Evolutionary conservation across 2,329 filamentous ascomycete species (phyloP).

Genomic region (Fusarium compactum): DNA sequence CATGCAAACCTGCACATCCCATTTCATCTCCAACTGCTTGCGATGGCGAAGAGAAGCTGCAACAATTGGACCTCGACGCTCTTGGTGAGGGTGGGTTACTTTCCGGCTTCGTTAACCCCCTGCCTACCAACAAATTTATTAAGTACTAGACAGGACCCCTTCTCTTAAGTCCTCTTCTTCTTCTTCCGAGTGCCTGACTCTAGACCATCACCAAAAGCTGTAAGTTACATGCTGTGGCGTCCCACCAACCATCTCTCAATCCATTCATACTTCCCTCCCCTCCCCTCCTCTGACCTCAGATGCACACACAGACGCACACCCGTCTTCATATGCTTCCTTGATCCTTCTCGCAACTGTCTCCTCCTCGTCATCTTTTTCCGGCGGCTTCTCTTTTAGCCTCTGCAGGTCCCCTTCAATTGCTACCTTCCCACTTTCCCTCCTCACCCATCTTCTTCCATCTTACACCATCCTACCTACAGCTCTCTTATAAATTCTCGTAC

Average conservation of each 20-base stretch:
- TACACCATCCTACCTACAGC: slow-evolving; percentile 17
- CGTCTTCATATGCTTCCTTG: slow-evolving; percentile 8
- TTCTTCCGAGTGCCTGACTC: slow-evolving; percentile 15
- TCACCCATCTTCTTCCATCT: slow-evolving; percentile 11
- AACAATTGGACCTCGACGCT: slow-evolving; percentile 12
- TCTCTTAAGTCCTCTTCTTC: not conserved
- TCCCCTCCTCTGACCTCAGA: slow-evolving; percentile 21
- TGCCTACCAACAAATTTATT: slow-evolving; percentile 22
- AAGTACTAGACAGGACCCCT: slow-evolving; percentile 15
- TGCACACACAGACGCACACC: slow-evolving; percentile 12
- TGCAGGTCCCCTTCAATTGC: slow-evolving; percentile 39
- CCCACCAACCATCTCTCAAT: slow-evolving; percentile 34
- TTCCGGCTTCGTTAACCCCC: slow-evolving; percentile 20
- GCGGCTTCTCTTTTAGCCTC: slow-evolving; percentile 37
- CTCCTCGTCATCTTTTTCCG: slow-evolving; percentile 26
- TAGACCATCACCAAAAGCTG: not conserved
- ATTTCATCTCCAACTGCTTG: slow-evolving; percentile 11
- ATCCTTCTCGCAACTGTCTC: slow-evolving; percentile 6
- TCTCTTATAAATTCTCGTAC: slow-evolving; percentile 10
- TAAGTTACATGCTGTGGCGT: slow-evolving; percentile 39
- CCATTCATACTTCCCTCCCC: not conserved
- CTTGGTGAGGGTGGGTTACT: slow-evolving; percentile 29
- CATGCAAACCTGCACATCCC: slow-evolving; percentile 30
- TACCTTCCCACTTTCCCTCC: slow-evolving; percentile 36
- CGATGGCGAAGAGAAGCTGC: slow-evolving; percentile 35